Evolutionary conservation across 2,329 filamentous ascomycete genomes (phyloP).

Genomic region (Fusarium fracticaudum): DNA sequence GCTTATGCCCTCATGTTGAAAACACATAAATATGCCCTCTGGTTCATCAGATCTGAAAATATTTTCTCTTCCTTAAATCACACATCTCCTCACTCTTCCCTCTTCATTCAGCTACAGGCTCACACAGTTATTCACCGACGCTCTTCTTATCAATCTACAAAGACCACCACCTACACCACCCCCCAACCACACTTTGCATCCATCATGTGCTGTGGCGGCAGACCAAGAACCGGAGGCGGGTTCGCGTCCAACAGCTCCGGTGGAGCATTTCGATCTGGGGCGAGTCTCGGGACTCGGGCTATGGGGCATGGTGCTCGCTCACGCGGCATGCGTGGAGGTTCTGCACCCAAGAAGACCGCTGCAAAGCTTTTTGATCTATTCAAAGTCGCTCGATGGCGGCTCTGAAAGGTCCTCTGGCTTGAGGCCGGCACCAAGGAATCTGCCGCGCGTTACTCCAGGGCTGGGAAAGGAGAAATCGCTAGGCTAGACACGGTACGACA

Average conservation of each 20-base stretch:
- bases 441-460: too few species aligned
- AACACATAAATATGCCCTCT: rapidly evolving
- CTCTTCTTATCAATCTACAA: too few species aligned
- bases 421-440: too few species aligned
- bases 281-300: not conserved
- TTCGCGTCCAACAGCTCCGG: too few species aligned
- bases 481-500: too few species aligned
- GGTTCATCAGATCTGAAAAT: rapidly evolving
- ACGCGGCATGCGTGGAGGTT: not conserved
- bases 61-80: too few species aligned
- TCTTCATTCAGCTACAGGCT: too few species aligned
- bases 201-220: not conserved
- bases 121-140: too few species aligned
- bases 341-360: rapidly evolving
- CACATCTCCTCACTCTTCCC: rapidly evolving
- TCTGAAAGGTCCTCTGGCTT: not conserved
- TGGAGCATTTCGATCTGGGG: not conserved
- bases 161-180: rapidly evolving
- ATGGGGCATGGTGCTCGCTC: not conserved
- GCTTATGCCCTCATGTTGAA: too few species aligned
- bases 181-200: rapidly evolving
- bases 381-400: not conserved
- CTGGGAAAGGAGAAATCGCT: too few species aligned
- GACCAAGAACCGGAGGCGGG: too few species aligned
- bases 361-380: rapidly evolving